Percentiles rank a stretch among this genome's conserved stretches.
These are phyloP conservation scores for Trichoderma citrinoviride DNA, from an alignment of 2,329 filamentous ascomycete genomes.

Conservation along the genomic window DNA sequence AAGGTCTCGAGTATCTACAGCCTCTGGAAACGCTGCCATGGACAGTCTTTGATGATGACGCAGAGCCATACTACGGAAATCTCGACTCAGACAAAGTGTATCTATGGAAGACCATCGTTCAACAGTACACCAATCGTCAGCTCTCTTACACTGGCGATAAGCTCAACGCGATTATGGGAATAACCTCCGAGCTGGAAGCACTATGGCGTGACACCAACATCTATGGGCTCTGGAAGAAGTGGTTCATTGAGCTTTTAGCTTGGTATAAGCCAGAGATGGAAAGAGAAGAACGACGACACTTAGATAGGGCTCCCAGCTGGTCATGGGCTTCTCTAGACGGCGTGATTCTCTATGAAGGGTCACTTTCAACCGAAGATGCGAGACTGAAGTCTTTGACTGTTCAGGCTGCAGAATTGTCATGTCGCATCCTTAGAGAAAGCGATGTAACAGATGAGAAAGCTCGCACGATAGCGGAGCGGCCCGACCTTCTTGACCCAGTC, in stretches of 20 bases:
- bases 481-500: background rate
- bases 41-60: background rate
- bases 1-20: background rate
- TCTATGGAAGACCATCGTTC: background rate
- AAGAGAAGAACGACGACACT: background rate
- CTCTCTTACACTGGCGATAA: background rate
- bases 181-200: background rate
- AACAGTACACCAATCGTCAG: background rate
- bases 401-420: background rate
- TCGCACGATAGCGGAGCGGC: background rate
- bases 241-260: constrained; percentile 6
- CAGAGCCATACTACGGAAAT: background rate
- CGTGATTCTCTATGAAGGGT: background rate
- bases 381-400: background rate
- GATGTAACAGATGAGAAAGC: background rate
- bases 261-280: background rate
- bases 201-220: background rate
- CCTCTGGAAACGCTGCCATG: background rate
- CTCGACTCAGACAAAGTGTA: background rate
- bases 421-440: background rate
- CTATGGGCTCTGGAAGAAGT: constrained; percentile 6
- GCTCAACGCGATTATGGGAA: background rate
- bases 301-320: constrained; percentile 1
- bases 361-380: background rate
- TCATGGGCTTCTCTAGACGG: constrained; percentile 9